A percentile compares a stretch with the other conserved stretches of the same genome.
These are phyloP conservation scores for Hanseniaspora opuntiae DNA, from an alignment of 805 yeast genomes.

Conservation along the genomic window DNA sequence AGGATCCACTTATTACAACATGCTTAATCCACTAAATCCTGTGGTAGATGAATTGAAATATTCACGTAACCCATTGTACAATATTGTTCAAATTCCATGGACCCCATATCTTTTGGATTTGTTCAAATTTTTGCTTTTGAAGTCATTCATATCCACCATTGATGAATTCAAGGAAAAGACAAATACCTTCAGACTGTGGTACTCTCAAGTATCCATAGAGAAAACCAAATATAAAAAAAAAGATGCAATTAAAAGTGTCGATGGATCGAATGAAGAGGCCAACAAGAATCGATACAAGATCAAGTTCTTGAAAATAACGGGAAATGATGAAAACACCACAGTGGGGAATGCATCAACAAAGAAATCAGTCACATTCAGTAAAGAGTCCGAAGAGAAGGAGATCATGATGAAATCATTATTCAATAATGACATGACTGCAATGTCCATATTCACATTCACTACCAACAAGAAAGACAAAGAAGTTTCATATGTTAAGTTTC, in stretches of 20 bases:
- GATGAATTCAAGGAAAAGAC: neutral
- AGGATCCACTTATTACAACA: neutral
- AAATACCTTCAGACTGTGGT: neutral
- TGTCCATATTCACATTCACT: constrained; percentile 6
- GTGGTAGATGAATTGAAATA: neutral
- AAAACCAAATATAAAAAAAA: neutral
- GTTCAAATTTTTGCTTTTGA: neutral
- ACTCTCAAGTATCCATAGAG: neutral
- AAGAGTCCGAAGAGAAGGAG: neutral
- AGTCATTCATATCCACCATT: neutral
- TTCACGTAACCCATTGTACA: neutral
- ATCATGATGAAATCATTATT: neutral
- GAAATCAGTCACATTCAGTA: neutral
- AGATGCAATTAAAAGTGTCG: neutral
- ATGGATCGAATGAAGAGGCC: neutral
- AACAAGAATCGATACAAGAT: neutral
- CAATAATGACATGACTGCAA: neutral
- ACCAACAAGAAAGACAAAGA: neutral
- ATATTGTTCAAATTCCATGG: neutral
- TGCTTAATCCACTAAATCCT: neutral
- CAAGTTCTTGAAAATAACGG: neutral
- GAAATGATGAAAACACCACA: neutral
- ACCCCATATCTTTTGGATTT: neutral
- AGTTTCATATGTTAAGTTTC: neutral
- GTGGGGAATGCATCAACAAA: neutral